Evolutionary conservation across 129 eudicot genomes (phyloP), one percentile per base, ranked within the genome.

Genomic region (Rutidosis leptorrhynchoides): DNA sequence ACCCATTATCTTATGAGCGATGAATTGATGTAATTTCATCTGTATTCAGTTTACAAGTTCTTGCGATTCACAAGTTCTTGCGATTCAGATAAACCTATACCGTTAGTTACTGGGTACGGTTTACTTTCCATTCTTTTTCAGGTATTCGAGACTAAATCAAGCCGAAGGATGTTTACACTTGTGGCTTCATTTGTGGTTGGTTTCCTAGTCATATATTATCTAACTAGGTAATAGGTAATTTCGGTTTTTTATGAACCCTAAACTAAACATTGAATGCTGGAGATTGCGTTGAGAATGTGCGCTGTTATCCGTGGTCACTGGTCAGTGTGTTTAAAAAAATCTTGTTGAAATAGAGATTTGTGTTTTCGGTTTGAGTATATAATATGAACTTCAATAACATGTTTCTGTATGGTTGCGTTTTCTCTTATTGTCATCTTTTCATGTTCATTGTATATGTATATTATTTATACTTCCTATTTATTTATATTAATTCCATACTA

Each of bases 121-220:
- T 54, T 52, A 26, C 24, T 15, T 10, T 40, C 16, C 8, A 4
- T 9, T 10, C 20, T 26, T 21, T 21, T 49, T 16, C 62, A 92
- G 96, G 96, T 88, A 58, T 93, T 93, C 6, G 98, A 93, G 90
- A 86, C 96, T 53, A 92, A 88, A 83, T 92, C 98, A 78, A 92
- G 95, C 86, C 59, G 89, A 75, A 83, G 85, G 76, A 88, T 84
- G 91, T 69, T 88, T 28, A 71, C 86, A 4, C 86, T 88, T 2
- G 95, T 88, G 84, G 96, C 89, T 19, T 83, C 95, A 11, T 92
- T 88, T 63, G 89, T 92, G 66, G 91, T 83, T 77, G 35, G 85
- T 65, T 85, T 88, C 60, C 87, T 88, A 40, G 76, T 88, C 53
- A 69, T 88, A 69, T 92, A 88, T 62, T 92, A 92, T 80, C 96